A percentile compares a stretch with the other conserved stretches of the same genome.
phyloP scores from a whole-genome alignment of 768 basidiomycete species.

The Agaricus subrufescens region DNA sequence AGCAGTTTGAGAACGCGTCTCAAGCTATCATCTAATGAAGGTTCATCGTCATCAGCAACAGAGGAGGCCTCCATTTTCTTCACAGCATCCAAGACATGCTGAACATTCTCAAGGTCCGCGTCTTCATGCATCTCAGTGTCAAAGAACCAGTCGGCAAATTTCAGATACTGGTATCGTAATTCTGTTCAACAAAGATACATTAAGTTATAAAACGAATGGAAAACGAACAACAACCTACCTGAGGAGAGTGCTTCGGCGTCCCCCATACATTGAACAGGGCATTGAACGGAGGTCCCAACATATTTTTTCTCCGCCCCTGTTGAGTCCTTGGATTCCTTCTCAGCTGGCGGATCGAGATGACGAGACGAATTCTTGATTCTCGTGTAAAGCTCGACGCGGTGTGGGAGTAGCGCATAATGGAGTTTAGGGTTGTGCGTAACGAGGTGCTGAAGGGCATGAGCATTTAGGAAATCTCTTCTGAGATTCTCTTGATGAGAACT shows the following conservation, averaged over 20 bases:
- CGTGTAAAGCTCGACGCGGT: slow-evolving; percentile 8
- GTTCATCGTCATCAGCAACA: neutral
- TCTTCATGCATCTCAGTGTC: neutral
- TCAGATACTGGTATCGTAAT: neutral
- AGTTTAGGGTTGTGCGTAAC: slow-evolving; percentile 5
- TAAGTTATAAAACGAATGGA: neutral
- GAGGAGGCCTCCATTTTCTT: neutral
- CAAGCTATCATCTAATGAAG: too few relatives aligned
- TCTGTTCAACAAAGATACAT: neutral
- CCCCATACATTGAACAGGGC: neutral
- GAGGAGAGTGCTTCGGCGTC: neutral
- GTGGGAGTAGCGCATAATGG: neutral
- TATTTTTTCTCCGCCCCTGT: neutral
- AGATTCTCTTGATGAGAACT: slow-evolving; percentile 15
- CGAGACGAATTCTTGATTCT: slow-evolving; percentile 6
- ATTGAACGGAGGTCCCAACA: neutral
- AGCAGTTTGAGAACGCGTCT: too few relatives aligned
- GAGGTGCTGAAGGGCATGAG: slow-evolving; percentile 2
- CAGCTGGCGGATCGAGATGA: neutral
- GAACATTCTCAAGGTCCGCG: neutral
- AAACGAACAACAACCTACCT: neutral
- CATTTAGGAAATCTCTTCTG: slow-evolving; percentile 21
- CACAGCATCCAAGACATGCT: neutral
- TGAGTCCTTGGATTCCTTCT: neutral
- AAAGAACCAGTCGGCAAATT: neutral